Conservation (phyloP, 2,329 filamentous ascomycete species). For the Ophiostoma fasciatum region DNA sequence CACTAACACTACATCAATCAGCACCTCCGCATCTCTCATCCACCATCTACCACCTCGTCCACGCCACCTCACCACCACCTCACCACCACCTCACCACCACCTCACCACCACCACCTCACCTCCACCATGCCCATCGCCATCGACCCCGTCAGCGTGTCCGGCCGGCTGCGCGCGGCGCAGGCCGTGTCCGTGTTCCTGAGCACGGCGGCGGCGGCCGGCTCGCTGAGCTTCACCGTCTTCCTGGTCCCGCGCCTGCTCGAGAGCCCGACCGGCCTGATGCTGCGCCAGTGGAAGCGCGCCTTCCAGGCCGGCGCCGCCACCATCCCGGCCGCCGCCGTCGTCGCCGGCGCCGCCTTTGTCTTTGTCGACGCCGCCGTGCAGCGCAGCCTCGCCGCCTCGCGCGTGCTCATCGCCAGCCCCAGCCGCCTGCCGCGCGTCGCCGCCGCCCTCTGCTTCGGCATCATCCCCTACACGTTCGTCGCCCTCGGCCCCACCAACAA, state of each 20-base stretch:
- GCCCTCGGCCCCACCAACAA: conserved; percentile 32
- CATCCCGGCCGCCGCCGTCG: conserved; percentile 24
- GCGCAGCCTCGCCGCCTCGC: conserved; percentile 2
- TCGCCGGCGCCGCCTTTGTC: conserved; percentile 26
- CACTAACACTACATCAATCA: neutral
- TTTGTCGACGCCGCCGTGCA: conserved; percentile 21
- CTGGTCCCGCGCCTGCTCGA: conserved; percentile 38
- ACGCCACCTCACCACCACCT: no score
- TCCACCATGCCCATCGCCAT: no score
- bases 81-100: neutral
- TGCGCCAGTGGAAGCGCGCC: conserved; percentile 36
- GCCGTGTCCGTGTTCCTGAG: conserved; percentile 35
- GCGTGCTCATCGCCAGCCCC: conserved; percentile 14
- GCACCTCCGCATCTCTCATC: no score
- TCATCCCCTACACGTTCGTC: conserved; percentile 36
- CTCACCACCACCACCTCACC: neutral
- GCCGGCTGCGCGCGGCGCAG: conserved; percentile 29
- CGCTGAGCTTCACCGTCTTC: conserved; percentile 25
- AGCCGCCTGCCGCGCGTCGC: conserved; percentile 31
- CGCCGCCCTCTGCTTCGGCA: conserved; percentile 26
- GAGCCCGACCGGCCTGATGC: conserved; percentile 38
- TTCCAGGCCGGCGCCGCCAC: conserved; percentile 24
- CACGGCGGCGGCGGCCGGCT: conserved; percentile 26
- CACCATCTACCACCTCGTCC: no score
- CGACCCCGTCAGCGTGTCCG: neutral